phyloP scores from a whole-genome alignment of 257 asterid genomes.

The Ocimum tenuiflorum region DNA sequence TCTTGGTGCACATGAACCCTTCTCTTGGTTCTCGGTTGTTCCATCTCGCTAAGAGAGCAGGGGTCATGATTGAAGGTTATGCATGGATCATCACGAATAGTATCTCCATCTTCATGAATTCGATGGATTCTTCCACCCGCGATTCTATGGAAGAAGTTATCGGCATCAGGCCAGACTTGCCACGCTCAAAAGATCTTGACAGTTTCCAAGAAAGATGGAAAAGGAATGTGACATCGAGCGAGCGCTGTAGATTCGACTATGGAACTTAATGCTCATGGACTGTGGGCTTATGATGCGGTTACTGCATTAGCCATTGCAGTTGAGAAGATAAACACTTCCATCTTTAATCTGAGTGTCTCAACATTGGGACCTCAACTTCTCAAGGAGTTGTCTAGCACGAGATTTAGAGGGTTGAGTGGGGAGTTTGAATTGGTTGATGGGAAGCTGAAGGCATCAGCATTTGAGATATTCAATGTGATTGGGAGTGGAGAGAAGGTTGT shows the following conservation, averaged over 20 bases:
- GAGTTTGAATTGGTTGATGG: slow-evolving; percentile 34
- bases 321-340: slow-evolving; percentile 18
- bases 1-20: slow-evolving; percentile 47
- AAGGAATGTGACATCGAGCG: slow-evolving; percentile 20
- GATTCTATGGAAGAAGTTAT: slow-evolving; percentile 62
- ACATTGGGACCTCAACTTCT: slow-evolving; percentile 39
- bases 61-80: slow-evolving; percentile 44
- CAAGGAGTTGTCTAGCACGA: slow-evolving; percentile 21
- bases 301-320: slow-evolving; percentile 50
- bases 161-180: slow-evolving; percentile 49
- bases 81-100: slow-evolving; percentile 62
- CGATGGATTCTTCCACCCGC: slow-evolving; percentile 26
- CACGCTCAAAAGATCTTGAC: slow-evolving; percentile 28
- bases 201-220: slow-evolving; percentile 43
- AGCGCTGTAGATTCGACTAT: slow-evolving; percentile 1
- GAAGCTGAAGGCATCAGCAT: slow-evolving; percentile 24
- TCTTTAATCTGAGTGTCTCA: slow-evolving; percentile 33
- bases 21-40: slow-evolving; percentile 31
- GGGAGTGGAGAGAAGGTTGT: slow-evolving; percentile 43
- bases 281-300: slow-evolving; percentile 57
- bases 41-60: slow-evolving; percentile 32
- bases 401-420: slow-evolving; percentile 45
- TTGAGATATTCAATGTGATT: slow-evolving; percentile 49
- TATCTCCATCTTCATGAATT: slow-evolving; percentile 41
- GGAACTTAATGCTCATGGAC: slow-evolving; percentile 43